phyloP scores from a whole-genome alignment of 2,329 filamentous ascomycete genomes.

The Cytospora chrysosperma region DNA sequence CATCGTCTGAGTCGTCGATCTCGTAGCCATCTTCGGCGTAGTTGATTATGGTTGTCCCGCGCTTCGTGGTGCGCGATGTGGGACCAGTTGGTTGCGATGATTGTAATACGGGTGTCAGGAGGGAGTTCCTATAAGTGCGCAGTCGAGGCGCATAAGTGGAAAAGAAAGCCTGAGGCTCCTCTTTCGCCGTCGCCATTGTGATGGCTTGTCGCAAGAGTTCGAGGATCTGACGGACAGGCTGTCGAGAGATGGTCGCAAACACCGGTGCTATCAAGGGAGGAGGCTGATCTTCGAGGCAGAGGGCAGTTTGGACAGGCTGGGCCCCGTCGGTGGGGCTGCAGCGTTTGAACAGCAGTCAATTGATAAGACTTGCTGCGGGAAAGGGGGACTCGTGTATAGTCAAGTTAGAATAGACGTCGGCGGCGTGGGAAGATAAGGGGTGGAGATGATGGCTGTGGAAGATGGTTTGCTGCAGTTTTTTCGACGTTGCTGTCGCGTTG shows the following conservation, averaged over 20 bases:
- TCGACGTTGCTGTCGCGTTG: conserved; percentile 16
- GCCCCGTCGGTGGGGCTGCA: conserved; percentile 16
- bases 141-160: conserved; percentile 90
- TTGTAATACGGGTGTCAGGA: conserved; percentile 81
- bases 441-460: conserved; percentile 1
- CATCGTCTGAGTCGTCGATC: conserved; percentile 70
- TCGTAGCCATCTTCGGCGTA: conserved; percentile 97
- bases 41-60: conserved; percentile 94
- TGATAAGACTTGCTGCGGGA: not conserved
- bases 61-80: conserved; percentile 84
- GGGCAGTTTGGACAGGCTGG: conserved; percentile 6
- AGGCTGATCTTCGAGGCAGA: conserved; percentile 8
- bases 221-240: no score
- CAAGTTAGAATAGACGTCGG: not conserved
- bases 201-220: not conserved
- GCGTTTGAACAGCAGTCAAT: conserved; percentile 1
- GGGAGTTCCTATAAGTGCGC: conserved; percentile 86
- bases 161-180: conserved; percentile 76
- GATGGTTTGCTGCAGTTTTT: conserved; percentile 15
- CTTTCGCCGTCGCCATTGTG: conserved; percentile 45
- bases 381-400: not conserved
- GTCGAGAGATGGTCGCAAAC: not conserved
- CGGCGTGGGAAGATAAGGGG: not conserved
- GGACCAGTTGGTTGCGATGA: conserved; percentile 64
- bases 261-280: conserved; percentile 12